These are phyloP conservation scores for Ascochyta rabiei DNA, from an alignment of 2,329 filamentous ascomycete genomes.

Conservation along the genomic window DNA sequence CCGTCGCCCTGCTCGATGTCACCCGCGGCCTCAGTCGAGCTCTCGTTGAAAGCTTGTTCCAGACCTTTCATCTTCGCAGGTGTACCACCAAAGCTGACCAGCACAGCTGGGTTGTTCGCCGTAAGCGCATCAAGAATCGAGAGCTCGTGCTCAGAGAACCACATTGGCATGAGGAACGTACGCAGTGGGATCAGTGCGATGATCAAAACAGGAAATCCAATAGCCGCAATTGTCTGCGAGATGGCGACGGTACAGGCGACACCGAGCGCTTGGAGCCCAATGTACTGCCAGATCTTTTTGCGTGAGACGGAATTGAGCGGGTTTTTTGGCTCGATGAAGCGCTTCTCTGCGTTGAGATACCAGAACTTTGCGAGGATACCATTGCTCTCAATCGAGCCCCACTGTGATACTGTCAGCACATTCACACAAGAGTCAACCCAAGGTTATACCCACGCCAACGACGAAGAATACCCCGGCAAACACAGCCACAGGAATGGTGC, in stretches of 20 bases:
- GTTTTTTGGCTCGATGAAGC: slow-evolving; percentile 56
- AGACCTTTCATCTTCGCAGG: slow-evolving; percentile 43
- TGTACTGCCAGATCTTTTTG: slow-evolving; percentile 56
- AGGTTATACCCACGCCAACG: slow-evolving; percentile 51
- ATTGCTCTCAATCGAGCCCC: slow-evolving; percentile 54
- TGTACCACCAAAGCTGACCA: slow-evolving; percentile 59
- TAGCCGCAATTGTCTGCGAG: slow-evolving; percentile 63
- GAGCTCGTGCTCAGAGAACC: slow-evolving; percentile 57
- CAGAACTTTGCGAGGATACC: slow-evolving; percentile 57
- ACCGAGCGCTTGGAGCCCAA: slow-evolving; percentile 56
- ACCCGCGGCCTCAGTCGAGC: slow-evolving; percentile 16
- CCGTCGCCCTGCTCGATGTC: slow-evolving; percentile 15
- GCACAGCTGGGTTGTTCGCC: slow-evolving; percentile 57
- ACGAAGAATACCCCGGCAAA: slow-evolving; percentile 63
- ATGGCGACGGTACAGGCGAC: slow-evolving; percentile 60
- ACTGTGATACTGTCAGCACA: slow-evolving; percentile 30
- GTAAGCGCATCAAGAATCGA: slow-evolving; percentile 59
- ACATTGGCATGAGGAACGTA: slow-evolving; percentile 56
- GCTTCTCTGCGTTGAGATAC: slow-evolving; percentile 54
- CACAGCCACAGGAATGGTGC: slow-evolving; percentile 58
- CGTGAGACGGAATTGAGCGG: slow-evolving; percentile 52
- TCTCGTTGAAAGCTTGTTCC: slow-evolving; percentile 29
- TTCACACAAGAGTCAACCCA: background rate
- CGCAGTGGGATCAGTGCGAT: slow-evolving; percentile 61
- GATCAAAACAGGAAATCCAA: slow-evolving; percentile 63